Percentiles rank a stretch among this genome's conserved stretches.
phyloP scores from a whole-genome alignment of 2,329 filamentous ascomycete genomes.

The Allantophomopsis cytisporea region DNA sequence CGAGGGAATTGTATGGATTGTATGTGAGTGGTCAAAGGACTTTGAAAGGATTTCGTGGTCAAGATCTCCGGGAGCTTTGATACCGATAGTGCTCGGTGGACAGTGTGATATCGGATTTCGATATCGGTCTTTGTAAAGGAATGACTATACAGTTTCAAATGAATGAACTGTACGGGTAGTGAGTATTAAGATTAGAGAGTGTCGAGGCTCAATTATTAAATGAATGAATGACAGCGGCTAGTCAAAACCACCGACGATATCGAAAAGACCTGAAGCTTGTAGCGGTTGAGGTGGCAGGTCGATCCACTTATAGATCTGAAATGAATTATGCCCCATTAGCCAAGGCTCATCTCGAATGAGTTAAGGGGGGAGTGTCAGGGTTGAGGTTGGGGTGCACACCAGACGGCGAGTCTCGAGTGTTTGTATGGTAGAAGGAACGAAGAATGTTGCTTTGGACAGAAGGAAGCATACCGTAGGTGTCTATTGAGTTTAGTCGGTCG shows the following conservation, averaged over 20 bases:
- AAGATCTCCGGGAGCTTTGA: constrained; percentile 22
- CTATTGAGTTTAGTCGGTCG: constrained; percentile 5
- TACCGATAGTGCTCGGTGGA: constrained; percentile 14
- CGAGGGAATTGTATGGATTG: constrained; percentile 2
- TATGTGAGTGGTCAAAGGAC: constrained; percentile 3
- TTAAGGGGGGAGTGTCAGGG: constrained; percentile 1
- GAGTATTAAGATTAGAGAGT: constrained; percentile 18
- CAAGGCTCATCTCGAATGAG: constrained; percentile 3
- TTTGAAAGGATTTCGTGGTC: constrained; percentile 17
- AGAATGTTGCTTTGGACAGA: constrained; percentile 6
- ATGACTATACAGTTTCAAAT: constrained; percentile 11
- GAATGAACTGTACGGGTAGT: constrained; percentile 10
- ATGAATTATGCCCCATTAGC: constrained; percentile 3
- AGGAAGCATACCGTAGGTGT: constrained; percentile 8
- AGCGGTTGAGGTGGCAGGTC: constrained; percentile 10
- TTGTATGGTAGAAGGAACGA: constrained; percentile 1
- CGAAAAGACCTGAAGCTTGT: constrained; percentile 7
- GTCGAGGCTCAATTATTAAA: constrained; percentile 11
- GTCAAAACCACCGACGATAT: constrained; percentile 9
- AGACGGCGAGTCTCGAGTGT: constrained; percentile 1
- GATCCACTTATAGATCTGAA: constrained; percentile 10
- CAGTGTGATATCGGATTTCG: constrained; percentile 7
- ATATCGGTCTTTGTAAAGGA: constrained; percentile 11
- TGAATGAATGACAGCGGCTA: constrained; percentile 18
- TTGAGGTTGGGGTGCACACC: background rate